These are phyloP conservation scores for Penicilliopsis zonata DNA, from an alignment of 495 filamentous ascomycete genomes.

Conservation along the genomic window DNA sequence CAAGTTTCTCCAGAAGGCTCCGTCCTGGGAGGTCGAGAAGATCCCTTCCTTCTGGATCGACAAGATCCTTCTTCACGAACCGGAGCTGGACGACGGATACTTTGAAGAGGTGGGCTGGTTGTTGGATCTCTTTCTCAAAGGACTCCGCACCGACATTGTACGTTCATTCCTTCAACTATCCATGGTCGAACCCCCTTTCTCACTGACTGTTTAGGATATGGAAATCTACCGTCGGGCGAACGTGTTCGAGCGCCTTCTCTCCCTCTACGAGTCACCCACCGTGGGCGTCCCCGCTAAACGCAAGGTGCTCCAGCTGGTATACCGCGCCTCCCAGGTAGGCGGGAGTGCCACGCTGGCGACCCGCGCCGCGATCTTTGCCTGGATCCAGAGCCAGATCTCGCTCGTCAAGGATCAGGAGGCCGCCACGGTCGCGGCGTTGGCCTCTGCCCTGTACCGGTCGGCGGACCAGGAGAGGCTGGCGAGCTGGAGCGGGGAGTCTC, in stretches of 20 bases:
- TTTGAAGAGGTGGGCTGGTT: slow-evolving; percentile 74
- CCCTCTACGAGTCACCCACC: slow-evolving; percentile 55
- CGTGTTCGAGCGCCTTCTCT: slow-evolving; percentile 68
- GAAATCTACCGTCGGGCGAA: slow-evolving; percentile 70
- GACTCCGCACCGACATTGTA: slow-evolving; percentile 47
- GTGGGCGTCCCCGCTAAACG: slow-evolving; percentile 45
- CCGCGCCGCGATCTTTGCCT: slow-evolving; percentile 66
- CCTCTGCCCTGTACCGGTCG: slow-evolving; percentile 50
- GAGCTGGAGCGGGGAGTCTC: slow-evolving; percentile 51
- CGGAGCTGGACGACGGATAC: slow-evolving; percentile 60
- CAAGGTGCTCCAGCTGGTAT: slow-evolving; percentile 62
- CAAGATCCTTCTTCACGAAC: slow-evolving; percentile 55
- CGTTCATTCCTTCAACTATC: slow-evolving; percentile 6
- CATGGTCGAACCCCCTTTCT: background rate
- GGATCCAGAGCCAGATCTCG: slow-evolving; percentile 53
- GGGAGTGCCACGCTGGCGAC: slow-evolving; percentile 83
- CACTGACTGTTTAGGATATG: slow-evolving; percentile 44
- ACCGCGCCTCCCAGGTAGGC: slow-evolving; percentile 57
- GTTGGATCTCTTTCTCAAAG: slow-evolving; percentile 59
- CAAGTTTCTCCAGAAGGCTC: slow-evolving; percentile 63
- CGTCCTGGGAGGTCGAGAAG: slow-evolving; percentile 59
- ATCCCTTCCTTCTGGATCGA: slow-evolving; percentile 65
- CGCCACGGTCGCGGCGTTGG: slow-evolving; percentile 42
- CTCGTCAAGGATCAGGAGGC: slow-evolving; percentile 31
- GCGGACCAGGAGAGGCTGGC: slow-evolving; percentile 55